Conservation (phyloP, 352 stramenopile genomes). For the Globisporangium canariense region DNA sequence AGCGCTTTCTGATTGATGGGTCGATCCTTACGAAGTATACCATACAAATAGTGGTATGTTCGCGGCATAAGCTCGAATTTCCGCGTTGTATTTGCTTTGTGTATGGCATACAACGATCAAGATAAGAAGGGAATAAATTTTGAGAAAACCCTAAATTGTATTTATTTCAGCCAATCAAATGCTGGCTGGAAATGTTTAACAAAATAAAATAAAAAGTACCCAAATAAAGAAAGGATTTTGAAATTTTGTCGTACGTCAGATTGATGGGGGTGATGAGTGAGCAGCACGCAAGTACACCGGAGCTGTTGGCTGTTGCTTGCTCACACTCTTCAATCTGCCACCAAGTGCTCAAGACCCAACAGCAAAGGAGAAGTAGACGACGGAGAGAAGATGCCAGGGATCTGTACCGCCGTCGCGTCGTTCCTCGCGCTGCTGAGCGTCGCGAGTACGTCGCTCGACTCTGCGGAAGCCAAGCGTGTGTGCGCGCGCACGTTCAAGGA, state of each 20-base stretch:
- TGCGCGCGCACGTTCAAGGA: conserved; percentile 45
- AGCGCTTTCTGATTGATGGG: too few relatives aligned
- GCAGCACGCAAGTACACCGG: background rate
- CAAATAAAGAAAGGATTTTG: too few relatives aligned
- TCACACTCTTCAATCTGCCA: conserved; percentile 10
- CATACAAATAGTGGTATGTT: too few relatives aligned
- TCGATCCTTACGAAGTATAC: too few relatives aligned
- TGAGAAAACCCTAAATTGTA: too few relatives aligned
- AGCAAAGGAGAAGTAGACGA: background rate
- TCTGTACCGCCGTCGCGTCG: background rate
- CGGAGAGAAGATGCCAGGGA: conserved; percentile 3
- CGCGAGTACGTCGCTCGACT: background rate
- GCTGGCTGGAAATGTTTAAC: too few relatives aligned
- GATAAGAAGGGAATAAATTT: too few relatives aligned
- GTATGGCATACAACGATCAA: too few relatives aligned
- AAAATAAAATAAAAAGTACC: too few relatives aligned
- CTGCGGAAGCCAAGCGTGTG: conserved; percentile 30
- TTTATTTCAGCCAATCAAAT: too few relatives aligned
- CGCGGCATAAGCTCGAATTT: too few relatives aligned
- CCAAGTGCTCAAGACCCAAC: background rate
- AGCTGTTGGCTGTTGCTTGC: background rate
- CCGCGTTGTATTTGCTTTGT: too few relatives aligned
- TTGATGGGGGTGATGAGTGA: conserved; percentile 3
- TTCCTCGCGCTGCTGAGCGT: conserved; percentile 7
- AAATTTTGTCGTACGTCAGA: conserved; percentile 9